These are phyloP conservation scores for Cercospora zeae-maydis DNA, from an alignment of 2,329 filamentous ascomycete species.

Conservation along the genomic window DNA sequence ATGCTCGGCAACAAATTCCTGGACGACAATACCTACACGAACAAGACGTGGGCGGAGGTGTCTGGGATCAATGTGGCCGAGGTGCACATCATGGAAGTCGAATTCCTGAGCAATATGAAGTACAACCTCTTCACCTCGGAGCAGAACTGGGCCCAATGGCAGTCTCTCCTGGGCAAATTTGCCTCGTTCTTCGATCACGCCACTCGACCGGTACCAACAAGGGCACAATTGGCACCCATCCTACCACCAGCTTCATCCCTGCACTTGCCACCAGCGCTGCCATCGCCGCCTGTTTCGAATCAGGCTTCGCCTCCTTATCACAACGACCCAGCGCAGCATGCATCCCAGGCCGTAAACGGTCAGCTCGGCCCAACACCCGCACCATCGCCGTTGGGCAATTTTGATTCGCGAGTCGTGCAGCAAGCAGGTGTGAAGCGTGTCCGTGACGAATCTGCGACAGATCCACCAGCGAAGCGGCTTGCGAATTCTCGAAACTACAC, in stretches of 20 bases:
- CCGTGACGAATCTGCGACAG: slow-evolving; percentile 52
- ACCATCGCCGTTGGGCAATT: slow-evolving; percentile 41
- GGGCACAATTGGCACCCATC: slow-evolving; percentile 34
- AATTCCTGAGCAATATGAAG: slow-evolving; percentile 97
- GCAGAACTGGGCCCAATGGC: slow-evolving; percentile 83
- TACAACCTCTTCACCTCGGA: slow-evolving; percentile 87
- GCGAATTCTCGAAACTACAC: slow-evolving; percentile 28
- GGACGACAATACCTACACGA: slow-evolving; percentile 98
- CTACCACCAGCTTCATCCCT: slow-evolving; percentile 50
- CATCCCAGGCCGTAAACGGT: slow-evolving; percentile 41
- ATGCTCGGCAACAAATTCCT: slow-evolving; percentile 99
- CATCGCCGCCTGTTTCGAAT: slow-evolving; percentile 51
- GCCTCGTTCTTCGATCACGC: slow-evolving; percentile 77
- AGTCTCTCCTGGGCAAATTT: slow-evolving; percentile 76
- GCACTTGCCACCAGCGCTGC: slow-evolving; percentile 45
- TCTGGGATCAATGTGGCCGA: slow-evolving; percentile 90
- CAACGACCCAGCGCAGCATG: slow-evolving; percentile 32
- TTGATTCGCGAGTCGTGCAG: slow-evolving; percentile 35
- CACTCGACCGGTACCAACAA: slow-evolving; percentile 39
- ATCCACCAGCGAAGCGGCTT: slow-evolving; percentile 55
- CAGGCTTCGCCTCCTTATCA: slow-evolving; percentile 50
- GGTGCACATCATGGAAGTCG: slow-evolving; percentile 99
- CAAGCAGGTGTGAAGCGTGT: slow-evolving; percentile 53
- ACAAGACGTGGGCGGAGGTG: slow-evolving; percentile 99
- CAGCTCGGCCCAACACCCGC: slow-evolving; percentile 41